Percentiles rank a stretch among this genome's conserved stretches.
Conservation (phyloP, 768 basidiomycete species). For the Tricholoma flavovirens region DNA sequence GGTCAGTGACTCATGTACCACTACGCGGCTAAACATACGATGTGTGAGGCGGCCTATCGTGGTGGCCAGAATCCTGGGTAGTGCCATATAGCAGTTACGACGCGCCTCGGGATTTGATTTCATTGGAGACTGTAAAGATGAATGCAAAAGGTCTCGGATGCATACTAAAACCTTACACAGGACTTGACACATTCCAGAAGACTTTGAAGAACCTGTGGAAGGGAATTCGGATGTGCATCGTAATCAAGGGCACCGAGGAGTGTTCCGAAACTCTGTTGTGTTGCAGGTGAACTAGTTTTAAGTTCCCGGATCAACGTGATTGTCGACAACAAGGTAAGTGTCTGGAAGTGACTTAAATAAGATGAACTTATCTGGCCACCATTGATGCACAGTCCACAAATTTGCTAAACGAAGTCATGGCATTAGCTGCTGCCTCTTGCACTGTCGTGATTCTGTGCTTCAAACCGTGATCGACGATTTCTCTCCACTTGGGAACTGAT, state of each 20-base stretch:
- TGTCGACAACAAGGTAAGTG: constrained; percentile 3
- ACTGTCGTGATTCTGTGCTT: constrained; percentile 58
- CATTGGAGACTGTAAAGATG: constrained; percentile 14
- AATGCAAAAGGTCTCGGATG: constrained; percentile 5
- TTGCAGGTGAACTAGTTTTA: constrained; percentile 38
- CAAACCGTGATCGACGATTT: constrained; percentile 64
- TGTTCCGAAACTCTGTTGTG: constrained; percentile 72
- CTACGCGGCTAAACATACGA: constrained; percentile 10
- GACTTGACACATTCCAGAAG: constrained; percentile 55
- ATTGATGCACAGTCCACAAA: constrained; percentile 59
- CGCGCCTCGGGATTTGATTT: constrained; percentile 50
- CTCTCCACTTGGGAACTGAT: constrained; percentile 56
- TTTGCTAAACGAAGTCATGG: constrained; percentile 64
- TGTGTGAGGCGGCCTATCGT: constrained; percentile 15
- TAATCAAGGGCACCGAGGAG: constrained; percentile 70
- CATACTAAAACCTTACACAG: constrained; percentile 35
- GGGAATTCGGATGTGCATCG: constrained; percentile 43
- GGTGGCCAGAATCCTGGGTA: constrained; percentile 35
- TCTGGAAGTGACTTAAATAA: constrained; percentile 8
- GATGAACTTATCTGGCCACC: constrained; percentile 65
- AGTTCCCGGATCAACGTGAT: constrained; percentile 63
- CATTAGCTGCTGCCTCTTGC: constrained; percentile 72
- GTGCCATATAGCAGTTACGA: constrained; percentile 41
- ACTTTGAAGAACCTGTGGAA: constrained; percentile 49
- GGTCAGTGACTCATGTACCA: background rate